phyloP scores from a whole-genome alignment of 2,329 filamentous ascomycete genomes.

The Neonectria hederae region DNA sequence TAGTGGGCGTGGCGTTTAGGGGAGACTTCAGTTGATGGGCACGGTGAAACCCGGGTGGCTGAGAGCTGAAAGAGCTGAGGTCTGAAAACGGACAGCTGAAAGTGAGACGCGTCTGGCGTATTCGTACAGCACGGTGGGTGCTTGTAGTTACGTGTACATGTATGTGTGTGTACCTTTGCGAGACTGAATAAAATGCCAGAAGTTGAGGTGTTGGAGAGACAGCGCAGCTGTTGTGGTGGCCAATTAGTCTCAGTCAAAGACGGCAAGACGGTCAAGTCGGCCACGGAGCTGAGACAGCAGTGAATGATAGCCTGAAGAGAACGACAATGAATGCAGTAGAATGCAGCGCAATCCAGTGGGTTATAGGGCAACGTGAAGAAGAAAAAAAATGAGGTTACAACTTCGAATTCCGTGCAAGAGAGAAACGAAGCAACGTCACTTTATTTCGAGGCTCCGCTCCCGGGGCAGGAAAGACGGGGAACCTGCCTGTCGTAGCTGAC shows the following conservation, averaged over 20 bases:
- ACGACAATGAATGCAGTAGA: no score
- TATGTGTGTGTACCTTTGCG: no score
- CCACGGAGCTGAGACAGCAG: not conserved
- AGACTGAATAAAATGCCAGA: not conserved
- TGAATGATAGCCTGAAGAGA: not conserved
- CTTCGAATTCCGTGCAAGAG: not conserved
- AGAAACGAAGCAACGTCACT: not conserved
- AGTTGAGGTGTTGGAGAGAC: not conserved
- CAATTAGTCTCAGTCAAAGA: no score
- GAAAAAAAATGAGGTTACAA: not conserved
- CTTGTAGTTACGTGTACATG: no score
- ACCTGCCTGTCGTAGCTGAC: not conserved
- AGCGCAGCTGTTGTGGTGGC: not conserved
- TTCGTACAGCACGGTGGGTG: no score
- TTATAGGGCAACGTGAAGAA: not conserved
- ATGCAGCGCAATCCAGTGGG: no score
- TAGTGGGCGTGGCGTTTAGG: no score
- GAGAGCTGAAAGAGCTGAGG: not conserved
- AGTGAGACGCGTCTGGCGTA: not conserved
- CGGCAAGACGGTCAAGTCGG: no score
- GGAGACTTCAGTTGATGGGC: not conserved
- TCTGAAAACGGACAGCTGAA: not conserved
- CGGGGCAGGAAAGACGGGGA: no score
- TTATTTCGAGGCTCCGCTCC: not conserved
- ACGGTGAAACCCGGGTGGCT: not conserved